A percentile compares a stretch with the other conserved stretches of the same genome.
Conservation (phyloP, 345 rosid species). For the Nasturtium officinale region DNA sequence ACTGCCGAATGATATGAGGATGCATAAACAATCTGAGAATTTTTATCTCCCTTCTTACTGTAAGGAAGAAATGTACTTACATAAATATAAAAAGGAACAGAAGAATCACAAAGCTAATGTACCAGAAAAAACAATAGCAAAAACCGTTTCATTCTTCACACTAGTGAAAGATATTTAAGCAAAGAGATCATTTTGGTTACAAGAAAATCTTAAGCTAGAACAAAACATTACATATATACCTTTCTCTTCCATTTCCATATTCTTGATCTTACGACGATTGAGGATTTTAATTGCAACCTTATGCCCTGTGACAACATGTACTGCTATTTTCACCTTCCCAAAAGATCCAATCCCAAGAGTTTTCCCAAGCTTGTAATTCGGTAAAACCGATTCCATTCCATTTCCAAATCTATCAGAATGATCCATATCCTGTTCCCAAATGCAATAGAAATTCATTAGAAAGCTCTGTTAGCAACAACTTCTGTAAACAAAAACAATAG, state of each 20-base stretch:
- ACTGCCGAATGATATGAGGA: constrained; percentile 89
- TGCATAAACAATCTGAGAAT: constrained; percentile 88
- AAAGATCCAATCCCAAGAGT: constrained; percentile 93
- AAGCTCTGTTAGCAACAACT: constrained; percentile 11
- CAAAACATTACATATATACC: constrained; percentile 45
- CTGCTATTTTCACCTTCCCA: constrained; percentile 92
- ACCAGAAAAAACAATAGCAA: background rate
- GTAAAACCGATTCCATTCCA: constrained; percentile 54
- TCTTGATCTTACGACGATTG: constrained; percentile 77
- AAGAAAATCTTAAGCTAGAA: background rate
- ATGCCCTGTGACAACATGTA: constrained; percentile 78
- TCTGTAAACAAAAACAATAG: background rate
- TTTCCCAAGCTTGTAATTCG: constrained; percentile 80
- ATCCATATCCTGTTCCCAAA: constrained; percentile 54
- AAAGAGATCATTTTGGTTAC: background rate
- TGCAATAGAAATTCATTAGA: background rate
- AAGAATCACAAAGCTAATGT: background rate
- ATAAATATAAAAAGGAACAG: background rate
- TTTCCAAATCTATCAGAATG: constrained; percentile 55
- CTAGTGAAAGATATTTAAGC: background rate
- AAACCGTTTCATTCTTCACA: background rate
- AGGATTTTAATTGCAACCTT: constrained; percentile 97
- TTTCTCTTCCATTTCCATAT: constrained; percentile 91
- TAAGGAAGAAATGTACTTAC: constrained; percentile 23
- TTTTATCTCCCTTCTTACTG: constrained; percentile 92